Conservation (phyloP, 2,329 filamentous ascomycete species). For the Phialemoniopsis sp. region DNA sequence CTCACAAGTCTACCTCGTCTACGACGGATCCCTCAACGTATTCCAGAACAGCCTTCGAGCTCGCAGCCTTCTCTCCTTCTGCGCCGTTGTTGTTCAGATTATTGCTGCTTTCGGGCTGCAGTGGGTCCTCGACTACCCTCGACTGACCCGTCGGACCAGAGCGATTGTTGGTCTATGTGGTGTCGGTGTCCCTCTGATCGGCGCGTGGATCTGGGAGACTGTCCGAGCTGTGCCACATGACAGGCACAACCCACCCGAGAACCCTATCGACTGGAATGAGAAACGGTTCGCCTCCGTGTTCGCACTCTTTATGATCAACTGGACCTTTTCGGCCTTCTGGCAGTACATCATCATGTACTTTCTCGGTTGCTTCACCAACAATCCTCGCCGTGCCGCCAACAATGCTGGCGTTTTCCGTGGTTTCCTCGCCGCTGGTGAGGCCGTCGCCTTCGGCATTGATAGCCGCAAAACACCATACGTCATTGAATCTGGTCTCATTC, state of each 20-base stretch:
- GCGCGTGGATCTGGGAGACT: slow-evolving; percentile 23
- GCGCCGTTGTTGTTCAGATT: slow-evolving; percentile 23
- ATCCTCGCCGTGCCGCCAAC: slow-evolving; percentile 10
- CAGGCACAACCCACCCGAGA: slow-evolving; percentile 9
- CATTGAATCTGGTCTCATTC: too few relatives aligned
- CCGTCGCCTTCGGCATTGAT: slow-evolving; percentile 20
- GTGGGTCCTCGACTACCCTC: slow-evolving; percentile 11
- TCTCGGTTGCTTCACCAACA: slow-evolving; percentile 19
- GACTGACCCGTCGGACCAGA: neutral
- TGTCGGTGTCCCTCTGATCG: slow-evolving; percentile 16
- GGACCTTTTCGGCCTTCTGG: slow-evolving; percentile 13
- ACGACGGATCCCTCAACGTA: slow-evolving; percentile 24
- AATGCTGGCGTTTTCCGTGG: slow-evolving; percentile 20
- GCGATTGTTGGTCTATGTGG: slow-evolving; percentile 9
- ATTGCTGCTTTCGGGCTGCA: slow-evolving; percentile 17
- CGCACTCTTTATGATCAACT: neutral
- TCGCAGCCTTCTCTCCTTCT: slow-evolving; percentile 19
- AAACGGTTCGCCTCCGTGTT: too few relatives aligned
- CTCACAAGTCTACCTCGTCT: slow-evolving; percentile 23
- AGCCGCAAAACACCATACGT: slow-evolving; percentile 17
- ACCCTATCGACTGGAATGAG: too few relatives aligned
- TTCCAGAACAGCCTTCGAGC: slow-evolving; percentile 5
- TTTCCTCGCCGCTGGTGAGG: slow-evolving; percentile 19
- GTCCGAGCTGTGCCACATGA: slow-evolving; percentile 11
- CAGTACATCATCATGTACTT: slow-evolving; percentile 21